Conservation (phyloP, 352 stramenopile species). For the Globisporangium barbulae region DNA sequence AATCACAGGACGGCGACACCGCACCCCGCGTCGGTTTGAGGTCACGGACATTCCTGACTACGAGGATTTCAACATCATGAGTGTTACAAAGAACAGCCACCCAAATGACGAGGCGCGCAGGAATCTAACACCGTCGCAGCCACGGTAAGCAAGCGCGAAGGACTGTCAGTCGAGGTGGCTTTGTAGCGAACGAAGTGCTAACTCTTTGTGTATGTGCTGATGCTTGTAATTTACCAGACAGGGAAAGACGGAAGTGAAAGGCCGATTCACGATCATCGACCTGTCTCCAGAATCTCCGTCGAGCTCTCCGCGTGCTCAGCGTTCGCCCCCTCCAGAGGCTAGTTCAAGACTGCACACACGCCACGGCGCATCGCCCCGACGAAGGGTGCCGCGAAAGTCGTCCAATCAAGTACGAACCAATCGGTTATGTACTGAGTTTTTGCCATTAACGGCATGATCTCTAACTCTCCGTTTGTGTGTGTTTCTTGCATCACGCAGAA, state of each 20-base stretch:
- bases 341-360: constrained; percentile 19
- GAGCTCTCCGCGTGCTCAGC: constrained; percentile 15
- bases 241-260: constrained; percentile 67
- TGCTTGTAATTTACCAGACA: constrained; percentile 27
- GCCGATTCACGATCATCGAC: constrained; percentile 83
- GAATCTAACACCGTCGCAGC: constrained; percentile 1
- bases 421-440: background rate
- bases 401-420: constrained; percentile 2
- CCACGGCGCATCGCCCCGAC: constrained; percentile 23
- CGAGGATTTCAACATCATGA: constrained; percentile 22
- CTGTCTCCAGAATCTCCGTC: constrained; percentile 59
- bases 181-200: background rate
- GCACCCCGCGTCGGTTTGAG: constrained; percentile 62
- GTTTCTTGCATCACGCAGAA: constrained; percentile 15
- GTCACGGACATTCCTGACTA: constrained; percentile 67
- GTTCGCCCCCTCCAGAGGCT: constrained; percentile 7
- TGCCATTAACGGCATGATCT: background rate
- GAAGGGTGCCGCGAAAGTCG: constrained; percentile 10
- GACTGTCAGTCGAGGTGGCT: background rate
- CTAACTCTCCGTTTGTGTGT: background rate
- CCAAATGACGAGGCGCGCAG: constrained; percentile 2
- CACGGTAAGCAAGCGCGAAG: background rate
- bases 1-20: constrained; percentile 55
- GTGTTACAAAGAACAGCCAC: constrained; percentile 1
- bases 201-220: background rate